Evolutionary conservation across 169 alveolate genomes (phyloP).

Genomic region (Babesia ovata): DNA sequence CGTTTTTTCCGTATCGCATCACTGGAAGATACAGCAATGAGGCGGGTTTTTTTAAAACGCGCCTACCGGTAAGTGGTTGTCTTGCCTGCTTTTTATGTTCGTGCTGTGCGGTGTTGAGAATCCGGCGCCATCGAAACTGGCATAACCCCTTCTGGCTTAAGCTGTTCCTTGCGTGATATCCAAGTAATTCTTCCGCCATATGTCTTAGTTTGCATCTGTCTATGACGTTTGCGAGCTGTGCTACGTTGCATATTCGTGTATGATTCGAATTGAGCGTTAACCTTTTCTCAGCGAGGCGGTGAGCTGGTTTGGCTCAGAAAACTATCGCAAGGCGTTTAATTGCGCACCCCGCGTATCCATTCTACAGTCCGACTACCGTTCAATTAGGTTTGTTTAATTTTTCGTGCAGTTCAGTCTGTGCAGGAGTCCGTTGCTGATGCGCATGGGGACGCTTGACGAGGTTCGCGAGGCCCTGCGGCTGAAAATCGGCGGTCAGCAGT

Average conservation of each 20-base stretch:
- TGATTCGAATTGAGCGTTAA: no score
- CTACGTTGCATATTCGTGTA: no score
- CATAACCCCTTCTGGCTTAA: no score
- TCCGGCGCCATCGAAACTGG: no score
- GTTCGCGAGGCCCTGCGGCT: conserved; percentile 58
- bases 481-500: conserved; percentile 32
- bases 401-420: not conserved
- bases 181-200: no score
- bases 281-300: conserved; percentile 60
- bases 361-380: conserved; percentile 51
- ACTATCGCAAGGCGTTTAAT: conserved; percentile 68
- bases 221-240: no score
- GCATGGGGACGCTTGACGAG: conserved; percentile 59
- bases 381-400: conserved; percentile 45
- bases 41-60: conserved; percentile 16
- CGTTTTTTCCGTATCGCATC: no score
- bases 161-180: no score
- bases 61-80: conserved; percentile 35
- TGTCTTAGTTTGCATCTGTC: no score
- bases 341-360: conserved; percentile 49
- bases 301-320: conserved; percentile 68
- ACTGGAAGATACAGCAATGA: not conserved
- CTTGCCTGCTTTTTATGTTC: not conserved
- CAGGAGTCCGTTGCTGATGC: conserved; percentile 67
- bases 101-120: not conserved